A percentile compares a stretch with the other conserved stretches of the same genome.
phyloP scores from a whole-genome alignment of 148 eudicot species.

The Vaccinium darrowii region DNA sequence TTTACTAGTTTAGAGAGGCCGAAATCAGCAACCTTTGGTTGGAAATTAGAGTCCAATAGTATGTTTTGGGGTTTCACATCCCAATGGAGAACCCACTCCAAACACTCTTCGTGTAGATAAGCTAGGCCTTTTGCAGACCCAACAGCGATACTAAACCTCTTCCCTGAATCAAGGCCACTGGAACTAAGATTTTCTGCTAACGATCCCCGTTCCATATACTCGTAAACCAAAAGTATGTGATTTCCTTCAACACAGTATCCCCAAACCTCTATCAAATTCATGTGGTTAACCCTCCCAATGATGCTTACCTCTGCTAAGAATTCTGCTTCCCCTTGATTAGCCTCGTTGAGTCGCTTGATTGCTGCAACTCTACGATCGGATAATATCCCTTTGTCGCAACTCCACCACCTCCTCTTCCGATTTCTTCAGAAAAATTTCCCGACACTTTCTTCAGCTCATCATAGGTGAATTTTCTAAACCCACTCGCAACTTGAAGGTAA shows the following conservation, averaged over 20 bases:
- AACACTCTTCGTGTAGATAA: constrained; percentile 23
- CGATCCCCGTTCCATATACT: constrained; percentile 17
- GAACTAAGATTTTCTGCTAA: constrained; percentile 11
- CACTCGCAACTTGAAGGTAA: no score
- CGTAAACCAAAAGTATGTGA: constrained; percentile 16
- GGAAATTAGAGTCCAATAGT: constrained; percentile 17
- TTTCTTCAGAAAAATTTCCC: no score
- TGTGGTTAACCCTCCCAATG: constrained; percentile 28
- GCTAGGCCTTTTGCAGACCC: constrained; percentile 20
- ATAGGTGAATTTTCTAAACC: no score
- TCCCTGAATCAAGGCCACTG: not conserved
- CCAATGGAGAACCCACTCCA: constrained; percentile 28
- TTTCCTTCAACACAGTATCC: constrained; percentile 16
- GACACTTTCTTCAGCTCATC: no score
- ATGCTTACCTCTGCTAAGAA: constrained; percentile 18
- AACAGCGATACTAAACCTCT: constrained; percentile 14
- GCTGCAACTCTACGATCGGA: no score
- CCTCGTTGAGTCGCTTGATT: no score
- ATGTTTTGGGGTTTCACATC: constrained; percentile 23
- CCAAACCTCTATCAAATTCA: constrained; percentile 25
- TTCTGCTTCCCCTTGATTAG: constrained; percentile 6
- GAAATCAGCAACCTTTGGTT: constrained; percentile 24
- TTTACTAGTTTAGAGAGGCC: constrained; percentile 19
- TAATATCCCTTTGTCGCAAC: no score
- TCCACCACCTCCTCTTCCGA: no score